A percentile compares a stretch with the other conserved stretches of the same genome.
Evolutionary conservation across 495 filamentous ascomycete genomes (phyloP).

Genomic region (Evernia prunastri): DNA sequence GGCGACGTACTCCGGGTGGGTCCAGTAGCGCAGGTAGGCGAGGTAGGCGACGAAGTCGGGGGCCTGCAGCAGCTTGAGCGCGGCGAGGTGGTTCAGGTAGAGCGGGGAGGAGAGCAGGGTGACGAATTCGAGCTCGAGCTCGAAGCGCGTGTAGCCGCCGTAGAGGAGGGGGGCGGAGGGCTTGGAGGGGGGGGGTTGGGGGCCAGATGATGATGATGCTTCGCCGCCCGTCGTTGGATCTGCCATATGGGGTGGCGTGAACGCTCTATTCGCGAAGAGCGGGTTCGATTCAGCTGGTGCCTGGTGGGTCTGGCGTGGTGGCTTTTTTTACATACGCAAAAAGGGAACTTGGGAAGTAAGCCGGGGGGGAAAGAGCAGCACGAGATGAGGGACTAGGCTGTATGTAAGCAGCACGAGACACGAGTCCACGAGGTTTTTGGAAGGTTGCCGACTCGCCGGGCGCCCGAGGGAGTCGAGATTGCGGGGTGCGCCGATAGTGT

Average conservation of each 20-base stretch:
- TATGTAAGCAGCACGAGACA: not conserved
- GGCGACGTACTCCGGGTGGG: constrained; percentile 71
- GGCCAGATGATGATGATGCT: not conserved
- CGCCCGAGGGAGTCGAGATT: not conserved
- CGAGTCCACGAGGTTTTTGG: not conserved
- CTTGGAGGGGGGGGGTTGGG: constrained; percentile 15
- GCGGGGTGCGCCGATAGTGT: not conserved
- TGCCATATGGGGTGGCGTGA: too few relatives aligned
- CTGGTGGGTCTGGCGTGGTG: too few relatives aligned
- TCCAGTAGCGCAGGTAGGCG: constrained; percentile 78
- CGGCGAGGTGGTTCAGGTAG: constrained; percentile 78
- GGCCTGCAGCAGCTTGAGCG: constrained; percentile 44
- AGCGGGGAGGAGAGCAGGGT: constrained; percentile 77
- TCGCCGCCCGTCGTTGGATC: constrained; percentile 7
- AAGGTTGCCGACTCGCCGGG: too few relatives aligned
- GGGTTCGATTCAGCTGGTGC: too few relatives aligned
- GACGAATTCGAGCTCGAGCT: constrained; percentile 77
- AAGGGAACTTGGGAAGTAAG: too few relatives aligned
- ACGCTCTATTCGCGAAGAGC: too few relatives aligned
- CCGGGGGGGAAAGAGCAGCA: not conserved
- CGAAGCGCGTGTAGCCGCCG: constrained; percentile 63
- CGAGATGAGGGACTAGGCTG: too few relatives aligned
- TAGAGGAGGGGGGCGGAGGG: constrained; percentile 34
- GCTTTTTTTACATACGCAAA: too few relatives aligned
- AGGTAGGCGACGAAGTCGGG: constrained; percentile 69